Conservation (phyloP, 2,329 filamentous ascomycete species). For the Fusarium sp. region DNA sequence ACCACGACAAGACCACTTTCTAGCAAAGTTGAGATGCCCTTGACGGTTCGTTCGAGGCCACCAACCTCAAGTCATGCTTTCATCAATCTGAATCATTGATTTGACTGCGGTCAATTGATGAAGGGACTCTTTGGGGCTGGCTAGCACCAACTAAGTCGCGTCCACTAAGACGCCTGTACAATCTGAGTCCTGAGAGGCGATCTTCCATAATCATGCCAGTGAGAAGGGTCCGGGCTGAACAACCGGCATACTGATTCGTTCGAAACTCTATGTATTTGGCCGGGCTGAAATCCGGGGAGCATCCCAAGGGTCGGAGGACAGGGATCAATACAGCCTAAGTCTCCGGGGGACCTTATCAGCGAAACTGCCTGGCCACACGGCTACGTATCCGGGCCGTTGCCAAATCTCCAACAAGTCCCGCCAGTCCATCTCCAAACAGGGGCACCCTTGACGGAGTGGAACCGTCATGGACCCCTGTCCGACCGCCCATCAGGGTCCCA, state of each 20-base stretch:
- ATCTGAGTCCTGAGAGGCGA: constrained; percentile 41
- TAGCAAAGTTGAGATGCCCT: neutral
- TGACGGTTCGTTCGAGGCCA: neutral
- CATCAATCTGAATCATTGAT: constrained; percentile 17
- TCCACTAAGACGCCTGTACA: neutral
- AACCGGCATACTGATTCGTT: constrained; percentile 33
- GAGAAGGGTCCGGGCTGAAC: constrained; percentile 31
- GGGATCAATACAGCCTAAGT: constrained; percentile 47
- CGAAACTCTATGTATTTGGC: constrained; percentile 36
- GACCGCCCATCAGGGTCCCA: constrained; percentile 46
- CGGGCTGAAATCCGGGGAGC: constrained; percentile 53
- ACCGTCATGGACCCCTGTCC: constrained; percentile 11
- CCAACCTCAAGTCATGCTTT: constrained; percentile 10
- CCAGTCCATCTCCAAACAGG: constrained; percentile 35
- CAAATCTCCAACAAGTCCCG: constrained; percentile 45
- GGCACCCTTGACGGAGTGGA: constrained; percentile 24
- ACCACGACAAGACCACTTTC: constrained; percentile 16
- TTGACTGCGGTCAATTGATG: constrained; percentile 17
- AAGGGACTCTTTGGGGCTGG: constrained; percentile 27
- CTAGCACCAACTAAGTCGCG: constrained; percentile 32
- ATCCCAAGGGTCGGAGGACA: constrained; percentile 45
- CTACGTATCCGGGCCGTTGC: constrained; percentile 53
- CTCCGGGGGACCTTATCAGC: constrained; percentile 45
- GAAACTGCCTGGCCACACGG: constrained; percentile 51
- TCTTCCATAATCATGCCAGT: constrained; percentile 52